Evolutionary conservation across 1,284 basidiomycete species (phyloP).

Genomic region (Chiua sp.): DNA sequence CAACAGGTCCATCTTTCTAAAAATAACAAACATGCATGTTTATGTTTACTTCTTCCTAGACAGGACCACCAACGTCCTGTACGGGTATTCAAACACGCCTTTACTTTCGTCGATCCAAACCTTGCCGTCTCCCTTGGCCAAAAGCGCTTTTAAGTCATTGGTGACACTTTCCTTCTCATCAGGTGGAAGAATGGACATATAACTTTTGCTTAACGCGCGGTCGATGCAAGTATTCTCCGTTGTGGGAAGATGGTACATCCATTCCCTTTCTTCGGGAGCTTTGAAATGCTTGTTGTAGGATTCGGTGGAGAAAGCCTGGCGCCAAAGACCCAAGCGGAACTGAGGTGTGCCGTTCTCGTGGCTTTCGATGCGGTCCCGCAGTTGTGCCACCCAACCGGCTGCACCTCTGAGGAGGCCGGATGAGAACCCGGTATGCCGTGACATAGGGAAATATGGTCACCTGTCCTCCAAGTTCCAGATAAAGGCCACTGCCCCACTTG

Average conservation of each 20-base stretch:
- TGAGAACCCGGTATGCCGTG: background rate
- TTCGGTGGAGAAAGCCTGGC: constrained; percentile 60
- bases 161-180: constrained; percentile 58
- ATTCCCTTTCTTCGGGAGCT: constrained; percentile 57
- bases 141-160: constrained; percentile 53
- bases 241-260: constrained; percentile 52
- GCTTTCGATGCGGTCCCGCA: constrained; percentile 68
- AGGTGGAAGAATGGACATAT: constrained; percentile 62
- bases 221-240: constrained; percentile 60
- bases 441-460: constrained; percentile 35
- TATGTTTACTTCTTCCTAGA: constrained; percentile 42
- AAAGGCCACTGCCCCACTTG: constrained; percentile 63
- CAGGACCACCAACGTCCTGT: constrained; percentile 53
- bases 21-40: too few species aligned
- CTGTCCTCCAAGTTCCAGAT: constrained; percentile 85
- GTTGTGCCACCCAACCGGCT: constrained; percentile 70
- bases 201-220: constrained; percentile 75
- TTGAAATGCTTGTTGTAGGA: constrained; percentile 60
- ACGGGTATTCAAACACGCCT: constrained; percentile 60
- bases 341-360: constrained; percentile 74
- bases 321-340: constrained; percentile 75
- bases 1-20: too few species aligned
- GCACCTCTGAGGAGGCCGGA: constrained; percentile 46
- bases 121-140: constrained; percentile 49
- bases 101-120: constrained; percentile 54